phyloP scores from a whole-genome alignment of 768 basidiomycete genomes.

The Auricularia cornea region DNA sequence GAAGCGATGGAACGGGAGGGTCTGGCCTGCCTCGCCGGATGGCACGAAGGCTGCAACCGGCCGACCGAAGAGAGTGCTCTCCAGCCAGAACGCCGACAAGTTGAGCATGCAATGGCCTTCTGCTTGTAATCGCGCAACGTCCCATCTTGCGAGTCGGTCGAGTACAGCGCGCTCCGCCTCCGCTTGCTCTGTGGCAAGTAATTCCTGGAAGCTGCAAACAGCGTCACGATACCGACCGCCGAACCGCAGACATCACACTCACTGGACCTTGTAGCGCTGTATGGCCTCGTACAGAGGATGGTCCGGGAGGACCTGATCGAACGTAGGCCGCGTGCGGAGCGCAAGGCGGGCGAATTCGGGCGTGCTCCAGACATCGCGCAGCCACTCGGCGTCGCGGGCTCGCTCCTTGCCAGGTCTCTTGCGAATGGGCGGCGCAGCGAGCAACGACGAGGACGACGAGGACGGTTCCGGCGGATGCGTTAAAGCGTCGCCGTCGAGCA shows the following conservation, averaged over 20 bases:
- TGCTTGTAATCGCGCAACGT: conserved; percentile 42
- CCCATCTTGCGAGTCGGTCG: conserved; percentile 62
- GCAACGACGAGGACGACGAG: neutral
- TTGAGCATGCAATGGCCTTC: conserved; percentile 68
- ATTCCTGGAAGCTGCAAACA: conserved; percentile 36
- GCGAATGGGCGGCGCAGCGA: neutral
- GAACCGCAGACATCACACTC: conserved; percentile 10
- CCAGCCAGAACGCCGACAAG: conserved; percentile 60
- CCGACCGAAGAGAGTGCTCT: conserved; percentile 52
- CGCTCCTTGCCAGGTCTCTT: neutral
- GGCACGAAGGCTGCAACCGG: conserved; percentile 58
- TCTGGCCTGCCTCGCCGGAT: conserved; percentile 44
- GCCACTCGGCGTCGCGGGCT: neutral
- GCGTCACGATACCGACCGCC: neutral
- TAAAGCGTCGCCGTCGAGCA: neutral
- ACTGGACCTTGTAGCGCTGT: conserved; percentile 49
- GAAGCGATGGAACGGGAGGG: conserved; percentile 59
- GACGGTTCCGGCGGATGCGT: neutral
- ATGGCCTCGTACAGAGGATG: conserved; percentile 40
- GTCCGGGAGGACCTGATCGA: neutral
- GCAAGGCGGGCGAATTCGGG: neutral
- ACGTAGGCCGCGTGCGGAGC: neutral
- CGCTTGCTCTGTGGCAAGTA: conserved; percentile 50
- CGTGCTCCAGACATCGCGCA: neutral
- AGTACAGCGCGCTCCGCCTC: conserved; percentile 52